Evolutionary conservation across 768 basidiomycete genomes (phyloP).

Genomic region (Podaxis sp.): DNA sequence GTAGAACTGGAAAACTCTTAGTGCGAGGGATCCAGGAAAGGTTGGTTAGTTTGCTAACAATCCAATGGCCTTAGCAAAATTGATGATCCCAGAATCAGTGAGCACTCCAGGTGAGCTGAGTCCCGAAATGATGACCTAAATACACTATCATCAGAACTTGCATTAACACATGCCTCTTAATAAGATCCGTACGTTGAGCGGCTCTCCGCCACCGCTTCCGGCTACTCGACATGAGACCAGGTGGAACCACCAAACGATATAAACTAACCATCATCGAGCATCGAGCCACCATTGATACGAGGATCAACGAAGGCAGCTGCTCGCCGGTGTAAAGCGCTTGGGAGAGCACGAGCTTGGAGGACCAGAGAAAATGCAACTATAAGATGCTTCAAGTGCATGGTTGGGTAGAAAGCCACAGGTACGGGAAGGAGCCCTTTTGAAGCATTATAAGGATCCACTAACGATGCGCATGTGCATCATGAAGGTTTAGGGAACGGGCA

Average conservation of each 20-base stretch:
- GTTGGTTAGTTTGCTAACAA: slow-evolving; percentile 34
- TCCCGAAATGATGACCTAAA: slow-evolving; percentile 60
- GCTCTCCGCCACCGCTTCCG: slow-evolving; percentile 52
- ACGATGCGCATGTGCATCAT: not conserved
- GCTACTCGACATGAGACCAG: slow-evolving; percentile 16
- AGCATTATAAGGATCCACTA: not conserved
- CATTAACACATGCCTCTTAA: slow-evolving; percentile 23
- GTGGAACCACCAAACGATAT: not conserved
- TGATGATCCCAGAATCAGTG: slow-evolving; percentile 50
- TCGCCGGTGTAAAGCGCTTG: slow-evolving; percentile 13
- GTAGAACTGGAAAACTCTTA: slow-evolving; percentile 18
- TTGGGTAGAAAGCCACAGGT: not conserved
- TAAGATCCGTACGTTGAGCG: slow-evolving; percentile 62
- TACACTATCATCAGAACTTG: not conserved
- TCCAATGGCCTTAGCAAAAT: slow-evolving; percentile 58
- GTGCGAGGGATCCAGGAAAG: slow-evolving; percentile 17
- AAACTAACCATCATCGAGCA: slow-evolving; percentile 52
- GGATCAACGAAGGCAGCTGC: slow-evolving; percentile 41
- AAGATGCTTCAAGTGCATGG: not conserved
- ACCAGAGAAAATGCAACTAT: not conserved
- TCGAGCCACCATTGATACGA: slow-evolving; percentile 46
- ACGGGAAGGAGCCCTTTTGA: not conserved
- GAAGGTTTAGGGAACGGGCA: not conserved
- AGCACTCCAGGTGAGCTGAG: slow-evolving; percentile 54
- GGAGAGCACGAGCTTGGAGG: slow-evolving; percentile 1